A percentile compares a stretch with the other conserved stretches of the same genome.
Evolutionary conservation across 805 yeast species (phyloP).

Genomic region (Kazachstania martiniae): DNA sequence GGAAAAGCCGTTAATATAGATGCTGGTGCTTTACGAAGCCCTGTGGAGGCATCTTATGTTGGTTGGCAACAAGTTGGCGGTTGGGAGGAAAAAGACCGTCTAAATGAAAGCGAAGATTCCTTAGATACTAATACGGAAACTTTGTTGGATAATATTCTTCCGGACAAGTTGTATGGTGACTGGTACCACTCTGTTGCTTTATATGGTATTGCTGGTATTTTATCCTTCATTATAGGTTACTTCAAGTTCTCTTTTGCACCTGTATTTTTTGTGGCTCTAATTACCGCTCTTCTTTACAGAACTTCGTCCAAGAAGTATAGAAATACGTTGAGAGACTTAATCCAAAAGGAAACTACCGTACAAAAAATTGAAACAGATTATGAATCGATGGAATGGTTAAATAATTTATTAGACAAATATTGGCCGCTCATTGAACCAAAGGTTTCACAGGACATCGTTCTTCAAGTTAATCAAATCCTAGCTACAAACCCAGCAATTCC

Average conservation of each 20-base stretch:
- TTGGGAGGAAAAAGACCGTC: constrained; percentile 60
- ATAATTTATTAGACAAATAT: constrained; percentile 73
- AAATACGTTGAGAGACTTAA: constrained; percentile 55
- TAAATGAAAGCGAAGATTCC: constrained; percentile 55
- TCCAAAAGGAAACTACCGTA: constrained; percentile 74
- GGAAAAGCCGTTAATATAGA: background rate
- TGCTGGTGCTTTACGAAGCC: background rate
- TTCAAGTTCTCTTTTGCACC: constrained; percentile 69
- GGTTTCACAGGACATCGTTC: constrained; percentile 72
- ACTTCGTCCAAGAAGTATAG: constrained; percentile 74
- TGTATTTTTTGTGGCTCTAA: constrained; percentile 54
- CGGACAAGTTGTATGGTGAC: constrained; percentile 76
- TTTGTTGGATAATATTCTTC: constrained; percentile 60
- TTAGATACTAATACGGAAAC: constrained; percentile 64
- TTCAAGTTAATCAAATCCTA: constrained; percentile 69
- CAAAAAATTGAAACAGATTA: constrained; percentile 72
- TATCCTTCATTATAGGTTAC: constrained; percentile 73
- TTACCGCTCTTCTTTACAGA: constrained; percentile 59
- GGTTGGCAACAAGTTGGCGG: constrained; percentile 94
- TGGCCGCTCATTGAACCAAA: constrained; percentile 88
- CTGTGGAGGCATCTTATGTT: constrained; percentile 47
- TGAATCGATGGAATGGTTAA: constrained; percentile 92
- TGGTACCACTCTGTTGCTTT: constrained; percentile 88
- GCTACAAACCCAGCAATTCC: constrained; percentile 67
- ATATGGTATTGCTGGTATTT: constrained; percentile 48